Base-by-base conservation (phyloP, 2,329 filamentous ascomycete species). In the Cladophialophora psammophila region DNA sequence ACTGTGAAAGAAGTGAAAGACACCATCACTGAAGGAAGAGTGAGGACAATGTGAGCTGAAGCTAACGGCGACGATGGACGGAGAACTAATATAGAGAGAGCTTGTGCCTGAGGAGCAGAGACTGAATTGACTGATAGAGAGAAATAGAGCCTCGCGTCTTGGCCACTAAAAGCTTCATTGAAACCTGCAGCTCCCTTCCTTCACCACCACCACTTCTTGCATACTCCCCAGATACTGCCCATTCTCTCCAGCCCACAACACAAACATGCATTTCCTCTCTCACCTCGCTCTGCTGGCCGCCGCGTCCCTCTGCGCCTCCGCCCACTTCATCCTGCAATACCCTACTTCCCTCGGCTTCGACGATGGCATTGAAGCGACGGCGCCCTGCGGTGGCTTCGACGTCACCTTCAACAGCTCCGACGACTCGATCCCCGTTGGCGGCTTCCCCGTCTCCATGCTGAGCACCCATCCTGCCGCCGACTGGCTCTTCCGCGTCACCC, bases 321-420 rank as follows among this genome's bases (percentile, higher is more conserved):
- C 86, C 15, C 87, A 89, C 74, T 88, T 87, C 79, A 74, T 80
- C 3, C 80, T 89, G 75, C 75, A 80, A 40, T 87, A 82, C 69
- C 87, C 87, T 10, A 68, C 78, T 15, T 75, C 79, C 67, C 83
- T 86, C 62, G 86, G 85, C 34, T 81, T 80, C 72, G 73, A 80
- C 45, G 80, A 83, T 66, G 80, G 84, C 65, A 82, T 75, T 9
- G 82, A 84, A 69, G 67, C 73, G 64, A 79, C 70, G 12, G 83
- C 81, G 72, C 82, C 82, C 64, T 87, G 86, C 72, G 85, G 85
- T 64, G 83, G 84, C 60, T 79, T 83, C 70, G 60, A 60, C 35
- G 57, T 67, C n/a, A 54, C 20, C 12, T 79, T 78, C 18, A 76
- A 79, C 57, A 75, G 76, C 56, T 74, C 75, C 60, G 83, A 85